Conservation (phyloP, 139 green algal species). For the Limnomonas spitsbergensis region DNA sequence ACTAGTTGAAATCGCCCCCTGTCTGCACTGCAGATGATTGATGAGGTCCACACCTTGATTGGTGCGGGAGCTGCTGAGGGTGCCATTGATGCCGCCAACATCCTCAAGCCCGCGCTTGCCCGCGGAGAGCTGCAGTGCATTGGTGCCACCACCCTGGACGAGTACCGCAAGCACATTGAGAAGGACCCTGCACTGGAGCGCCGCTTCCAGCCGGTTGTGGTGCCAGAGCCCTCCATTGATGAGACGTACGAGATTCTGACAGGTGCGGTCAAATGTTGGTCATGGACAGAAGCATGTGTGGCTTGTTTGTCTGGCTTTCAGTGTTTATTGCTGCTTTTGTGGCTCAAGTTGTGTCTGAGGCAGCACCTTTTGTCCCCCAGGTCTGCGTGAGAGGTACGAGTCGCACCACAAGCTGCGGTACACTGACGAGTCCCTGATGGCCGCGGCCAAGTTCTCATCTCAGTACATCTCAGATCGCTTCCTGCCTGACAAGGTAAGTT, state of each 20-base stretch:
- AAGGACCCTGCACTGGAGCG: conserved; percentile 98
- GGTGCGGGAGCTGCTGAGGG: conserved; percentile 96
- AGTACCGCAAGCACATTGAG: conserved; percentile 99
- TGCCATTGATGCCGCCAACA: conserved; percentile 98
- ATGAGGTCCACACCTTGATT: conserved; percentile 96
- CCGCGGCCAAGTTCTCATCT: conserved; percentile 72
- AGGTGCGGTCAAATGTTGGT: conserved; percentile 28
- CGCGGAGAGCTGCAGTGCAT: conserved; percentile 99
- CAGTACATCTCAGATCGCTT: conserved; percentile 36
- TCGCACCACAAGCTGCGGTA: conserved; percentile 98
- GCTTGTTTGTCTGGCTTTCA: no score
- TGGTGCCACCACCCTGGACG: conserved; percentile 96
- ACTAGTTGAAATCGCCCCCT: no score
- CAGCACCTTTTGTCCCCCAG: no score
- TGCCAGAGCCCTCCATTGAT: conserved; percentile 94
- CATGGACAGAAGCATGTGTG: background rate
- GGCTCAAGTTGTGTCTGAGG: no score
- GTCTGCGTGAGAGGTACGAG: conserved; percentile 94
- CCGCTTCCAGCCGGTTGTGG: conserved; percentile 83
- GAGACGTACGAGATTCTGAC: conserved; percentile 95
- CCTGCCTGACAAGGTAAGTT: conserved; percentile 74
- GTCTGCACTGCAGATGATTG: conserved; percentile 10
- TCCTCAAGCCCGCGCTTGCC: conserved; percentile 97
- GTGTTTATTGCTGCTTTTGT: no score
- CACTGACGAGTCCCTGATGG: conserved; percentile 91